Base-by-base conservation (phyloP, 2,329 filamentous ascomycete genomes). In the Pezicula radicicola region DNA sequence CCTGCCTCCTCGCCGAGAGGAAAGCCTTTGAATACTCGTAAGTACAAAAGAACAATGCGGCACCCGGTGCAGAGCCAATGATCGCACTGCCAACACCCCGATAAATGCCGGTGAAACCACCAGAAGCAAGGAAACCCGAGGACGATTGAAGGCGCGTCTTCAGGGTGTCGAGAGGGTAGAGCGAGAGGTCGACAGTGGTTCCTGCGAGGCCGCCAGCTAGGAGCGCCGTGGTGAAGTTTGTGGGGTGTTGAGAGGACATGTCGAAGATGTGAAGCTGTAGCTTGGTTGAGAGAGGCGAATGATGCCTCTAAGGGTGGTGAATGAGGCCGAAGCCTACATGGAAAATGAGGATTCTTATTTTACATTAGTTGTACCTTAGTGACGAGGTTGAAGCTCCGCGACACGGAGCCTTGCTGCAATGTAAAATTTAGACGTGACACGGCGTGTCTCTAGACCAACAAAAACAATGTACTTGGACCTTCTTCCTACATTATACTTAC, bases 81-180 rank as follows among this genome's bases (percentile, higher is more conserved):
- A 97, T 77, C 1, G 92, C 91, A 52, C 85, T 90, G 46, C 93
- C 94, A 15, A 99, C 84, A 67, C 94, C 94, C 43, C 89, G 87
- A 76, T 99, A 99, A 63, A 97, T 90, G 55, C 93, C 92, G 46
- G 80, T 81, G 79, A 97, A 92, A 65, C 93, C 93, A 67, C 94
- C 93, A 3, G 87, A 85, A 51, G 88, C 79, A 66, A 90, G 84
- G 76, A 96, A 91, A 69, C 87, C 85, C 51, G 79, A 69, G 45
- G 81, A 81, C 57, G 91, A 91, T 75, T 99, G 94, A 6, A 99
- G 89, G 15, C 94, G 91, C 41, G 95, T 99, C 75, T 99, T 99
- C 68, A 99, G 86, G 0, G 94, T 99, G 80, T 99, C 95, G 78
- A 99, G 91, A 1, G 94, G 94, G 77, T 89, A 99, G 67, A 99